Conservation (phyloP, 768 basidiomycete species). For the Podaxis sp. region DNA sequence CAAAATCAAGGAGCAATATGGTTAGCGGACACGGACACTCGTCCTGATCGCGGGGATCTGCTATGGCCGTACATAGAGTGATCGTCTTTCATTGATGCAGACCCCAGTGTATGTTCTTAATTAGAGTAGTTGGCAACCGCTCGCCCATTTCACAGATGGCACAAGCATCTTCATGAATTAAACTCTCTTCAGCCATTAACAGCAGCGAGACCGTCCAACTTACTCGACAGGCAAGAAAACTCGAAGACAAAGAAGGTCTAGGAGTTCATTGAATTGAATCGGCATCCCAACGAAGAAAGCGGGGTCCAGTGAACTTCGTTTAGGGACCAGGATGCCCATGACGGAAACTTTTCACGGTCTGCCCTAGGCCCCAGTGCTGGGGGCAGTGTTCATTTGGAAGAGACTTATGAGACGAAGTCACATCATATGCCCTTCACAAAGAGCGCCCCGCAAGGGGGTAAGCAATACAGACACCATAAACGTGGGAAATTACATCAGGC, state of each 20-base stretch:
- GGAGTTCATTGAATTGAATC: too few species aligned
- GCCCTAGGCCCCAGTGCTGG: not conserved
- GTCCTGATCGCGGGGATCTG: not conserved
- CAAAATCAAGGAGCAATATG: not conserved
- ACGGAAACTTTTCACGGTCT: not conserved
- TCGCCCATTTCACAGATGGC: not conserved
- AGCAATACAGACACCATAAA: not conserved
- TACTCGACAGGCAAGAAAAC: too few species aligned
- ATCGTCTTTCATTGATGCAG: not conserved
- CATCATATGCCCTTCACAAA: not conserved
- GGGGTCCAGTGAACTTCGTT: not conserved
- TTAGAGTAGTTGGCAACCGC: not conserved
- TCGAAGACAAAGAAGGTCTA: too few species aligned
- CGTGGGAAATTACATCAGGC: not conserved
- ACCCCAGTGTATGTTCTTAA: not conserved
- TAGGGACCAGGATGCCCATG: not conserved
- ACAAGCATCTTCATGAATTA: not conserved
- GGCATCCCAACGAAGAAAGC: too few species aligned
- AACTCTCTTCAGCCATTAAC: not conserved
- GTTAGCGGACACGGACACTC: not conserved
- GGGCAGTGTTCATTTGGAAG: not conserved
- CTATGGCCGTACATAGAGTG: not conserved
- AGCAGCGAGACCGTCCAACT: too few species aligned
- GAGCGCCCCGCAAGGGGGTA: not conserved
- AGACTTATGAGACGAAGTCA: not conserved